Base-by-base conservation (phyloP, 305 asterid species). In the Petunia hybrid region DNA sequence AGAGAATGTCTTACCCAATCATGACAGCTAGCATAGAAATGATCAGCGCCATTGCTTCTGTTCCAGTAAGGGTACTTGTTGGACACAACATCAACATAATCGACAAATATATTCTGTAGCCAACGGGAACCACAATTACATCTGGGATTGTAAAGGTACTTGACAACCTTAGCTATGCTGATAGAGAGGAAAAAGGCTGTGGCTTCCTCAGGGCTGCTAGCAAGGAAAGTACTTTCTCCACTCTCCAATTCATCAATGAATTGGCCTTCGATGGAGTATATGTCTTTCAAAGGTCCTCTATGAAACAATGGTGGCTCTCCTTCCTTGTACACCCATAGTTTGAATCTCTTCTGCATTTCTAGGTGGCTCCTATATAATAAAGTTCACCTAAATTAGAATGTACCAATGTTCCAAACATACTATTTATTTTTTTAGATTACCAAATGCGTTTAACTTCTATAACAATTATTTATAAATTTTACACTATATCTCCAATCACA, bases 301-400 rank as follows among this genome's bases (percentile, higher is more conserved):
- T 93, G 97, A 22, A 93, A 89, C 0, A 93, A 14, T 12, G 97
- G 97, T 2, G 87, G 81, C 79, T 90, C 95, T 3, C 97, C 95
- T 81, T 93, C 96, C 39, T 77, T 86, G 85, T 93, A 93, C 40
- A 89, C 89, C 93, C 93, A 93, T 38, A 91, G 53, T 56, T 87
- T 91, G 12, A 93, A 82, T 80, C 88, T 77, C 82, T 86, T 89
- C 88, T 90, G 93, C 97, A 93, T 93, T 83, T 90, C 92, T 16
- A 16, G 43, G 81, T 89, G 86, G 80, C 97, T 93, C 91, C 97
- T 93, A n/a, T n/a, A n/a, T n/a, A n/a, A n/a, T n/a, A n/a, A n/a
- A n/a, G n/a, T n/a, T n/a, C n/a, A n/a, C n/a, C n/a, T n/a, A n/a
- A n/a, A n/a, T n/a, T n/a, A n/a, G n/a, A n/a, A n/a, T n/a, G n/a